phyloP scores from a whole-genome alignment of 2,329 filamentous ascomycete species.

The Lecanicillium sp. region DNA sequence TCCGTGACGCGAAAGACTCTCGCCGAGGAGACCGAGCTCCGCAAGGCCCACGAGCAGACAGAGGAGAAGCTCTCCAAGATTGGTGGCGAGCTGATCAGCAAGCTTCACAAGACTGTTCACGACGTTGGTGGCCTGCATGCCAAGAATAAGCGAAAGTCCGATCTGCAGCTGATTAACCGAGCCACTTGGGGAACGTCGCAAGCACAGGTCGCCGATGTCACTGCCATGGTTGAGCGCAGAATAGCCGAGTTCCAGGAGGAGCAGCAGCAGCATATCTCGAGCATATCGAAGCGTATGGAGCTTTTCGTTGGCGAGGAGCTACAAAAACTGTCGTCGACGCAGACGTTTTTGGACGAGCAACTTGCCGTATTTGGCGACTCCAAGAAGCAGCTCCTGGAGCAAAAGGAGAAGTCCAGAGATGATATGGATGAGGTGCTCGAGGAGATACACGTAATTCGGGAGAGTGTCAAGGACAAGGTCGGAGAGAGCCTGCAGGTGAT shows the following conservation, averaged over 20 bases:
- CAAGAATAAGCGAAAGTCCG: conserved; percentile 79
- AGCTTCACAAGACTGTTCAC: conserved; percentile 66
- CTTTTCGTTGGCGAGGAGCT: conserved; percentile 70
- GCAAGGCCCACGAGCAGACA: conserved; percentile 79
- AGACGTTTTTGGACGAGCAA: conserved; percentile 63
- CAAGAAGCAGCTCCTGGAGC: conserved; percentile 58
- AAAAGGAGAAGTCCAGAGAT: conserved; percentile 63
- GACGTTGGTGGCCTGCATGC: conserved; percentile 78
- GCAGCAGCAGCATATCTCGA: conserved; percentile 63
- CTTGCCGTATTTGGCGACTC: conserved; percentile 60
- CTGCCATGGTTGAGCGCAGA: conserved; percentile 65
- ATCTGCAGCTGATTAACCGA: conserved; percentile 74
- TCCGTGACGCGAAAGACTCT: conserved; percentile 68
- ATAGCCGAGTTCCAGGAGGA: conserved; percentile 64
- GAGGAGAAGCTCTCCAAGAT: conserved; percentile 69
- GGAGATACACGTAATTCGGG: conserved; percentile 83
- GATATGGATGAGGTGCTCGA: conserved; percentile 88
- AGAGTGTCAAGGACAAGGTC: conserved; percentile 80
- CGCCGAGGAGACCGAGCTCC: conserved; percentile 69
- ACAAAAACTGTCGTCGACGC: conserved; percentile 60
- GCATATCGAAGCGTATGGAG: conserved; percentile 65
- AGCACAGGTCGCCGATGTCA: conserved; percentile 67
- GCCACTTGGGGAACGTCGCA: conserved; percentile 72
- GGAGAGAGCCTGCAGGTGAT: conserved; percentile 78
- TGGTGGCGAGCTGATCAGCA: conserved; percentile 69